phyloP scores from a whole-genome alignment of 495 filamentous ascomycete species.

The Neurospora sp. region DNA sequence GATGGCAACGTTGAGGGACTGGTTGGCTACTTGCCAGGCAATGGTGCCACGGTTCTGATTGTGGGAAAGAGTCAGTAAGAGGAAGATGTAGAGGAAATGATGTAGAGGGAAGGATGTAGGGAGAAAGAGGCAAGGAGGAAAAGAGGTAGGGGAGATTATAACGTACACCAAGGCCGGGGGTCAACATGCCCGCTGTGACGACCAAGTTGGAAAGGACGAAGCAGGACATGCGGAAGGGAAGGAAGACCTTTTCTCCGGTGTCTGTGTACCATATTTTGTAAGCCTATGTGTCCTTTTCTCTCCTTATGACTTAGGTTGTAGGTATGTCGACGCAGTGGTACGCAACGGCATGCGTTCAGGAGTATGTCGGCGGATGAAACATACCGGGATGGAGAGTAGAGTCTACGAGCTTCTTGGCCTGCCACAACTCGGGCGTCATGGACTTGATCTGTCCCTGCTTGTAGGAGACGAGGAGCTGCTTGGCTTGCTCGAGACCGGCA shows the following conservation, averaged over 20 bases:
- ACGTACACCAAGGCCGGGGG: constrained; percentile 62
- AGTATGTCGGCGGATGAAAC: constrained; percentile 35
- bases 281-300: not conserved
- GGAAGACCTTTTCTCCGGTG: constrained; percentile 81
- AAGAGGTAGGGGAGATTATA: constrained; percentile 4
- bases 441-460: constrained; percentile 63
- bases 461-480: constrained; percentile 63
- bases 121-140: not conserved
- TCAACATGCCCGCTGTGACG: constrained; percentile 97
- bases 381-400: constrained; percentile 88
- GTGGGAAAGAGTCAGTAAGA: constrained; percentile 4
- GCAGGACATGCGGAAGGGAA: constrained; percentile 95
- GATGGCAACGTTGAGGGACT: constrained; percentile 95
- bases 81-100: not conserved
- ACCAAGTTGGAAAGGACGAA: constrained; percentile 90
- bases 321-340: not conserved
- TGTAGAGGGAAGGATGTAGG: too few relatives aligned
- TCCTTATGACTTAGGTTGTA: not conserved
- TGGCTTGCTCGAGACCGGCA: constrained; percentile 72
- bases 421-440: constrained; percentile 90
- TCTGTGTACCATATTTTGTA: constrained; percentile 41
- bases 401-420: constrained; percentile 92
- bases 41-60: constrained; percentile 73
- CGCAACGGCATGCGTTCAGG: not conserved
- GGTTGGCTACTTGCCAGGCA: constrained; percentile 92